phyloP scores from a whole-genome alignment of 805 yeast genomes.

The Candida ulmi region DNA sequence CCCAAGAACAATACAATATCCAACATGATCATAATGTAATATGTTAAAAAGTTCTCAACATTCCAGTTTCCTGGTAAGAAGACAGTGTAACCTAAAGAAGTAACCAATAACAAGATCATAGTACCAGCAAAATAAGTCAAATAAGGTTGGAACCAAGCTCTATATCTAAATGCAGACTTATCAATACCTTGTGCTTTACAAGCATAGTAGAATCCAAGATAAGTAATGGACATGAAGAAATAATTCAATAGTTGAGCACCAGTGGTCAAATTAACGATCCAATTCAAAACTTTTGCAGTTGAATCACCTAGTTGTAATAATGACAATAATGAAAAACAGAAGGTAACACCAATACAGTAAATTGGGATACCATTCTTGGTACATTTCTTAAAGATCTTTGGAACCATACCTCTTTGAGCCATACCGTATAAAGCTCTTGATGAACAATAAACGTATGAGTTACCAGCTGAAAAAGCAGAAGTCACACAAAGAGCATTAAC shows the following conservation, averaged over 20 bases:
- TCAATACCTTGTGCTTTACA: conserved; percentile 41
- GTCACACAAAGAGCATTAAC: conserved; percentile 48
- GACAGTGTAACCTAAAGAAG: conserved; percentile 58
- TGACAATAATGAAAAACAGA: conserved; percentile 56
- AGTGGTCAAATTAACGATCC: conserved; percentile 68
- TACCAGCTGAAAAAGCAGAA: conserved; percentile 53
- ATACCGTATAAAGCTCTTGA: conserved; percentile 52
- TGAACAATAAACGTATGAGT: conserved; percentile 54
- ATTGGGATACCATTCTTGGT: conserved; percentile 67
- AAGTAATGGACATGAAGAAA: conserved; percentile 17
- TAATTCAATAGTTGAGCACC: conserved; percentile 61
- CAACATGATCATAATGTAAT: conserved; percentile 63
- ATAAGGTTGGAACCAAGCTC: conserved; percentile 51
- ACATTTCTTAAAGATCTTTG: conserved; percentile 53
- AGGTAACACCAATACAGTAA: conserved; percentile 50
- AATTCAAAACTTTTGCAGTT: conserved; percentile 56
- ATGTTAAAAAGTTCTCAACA: conserved; percentile 52
- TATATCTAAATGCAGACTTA: conserved; percentile 35
- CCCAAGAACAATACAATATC: conserved; percentile 36
- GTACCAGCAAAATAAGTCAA: conserved; percentile 39
- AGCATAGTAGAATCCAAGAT: conserved; percentile 54
- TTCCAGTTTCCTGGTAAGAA: conserved; percentile 62
- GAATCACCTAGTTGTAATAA: conserved; percentile 54
- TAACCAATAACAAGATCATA: conserved; percentile 40
- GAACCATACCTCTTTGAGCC: conserved; percentile 54